Base-by-base conservation (phyloP, 352 stramenopile species). In the Globisporangium uncinulatum region DNA sequence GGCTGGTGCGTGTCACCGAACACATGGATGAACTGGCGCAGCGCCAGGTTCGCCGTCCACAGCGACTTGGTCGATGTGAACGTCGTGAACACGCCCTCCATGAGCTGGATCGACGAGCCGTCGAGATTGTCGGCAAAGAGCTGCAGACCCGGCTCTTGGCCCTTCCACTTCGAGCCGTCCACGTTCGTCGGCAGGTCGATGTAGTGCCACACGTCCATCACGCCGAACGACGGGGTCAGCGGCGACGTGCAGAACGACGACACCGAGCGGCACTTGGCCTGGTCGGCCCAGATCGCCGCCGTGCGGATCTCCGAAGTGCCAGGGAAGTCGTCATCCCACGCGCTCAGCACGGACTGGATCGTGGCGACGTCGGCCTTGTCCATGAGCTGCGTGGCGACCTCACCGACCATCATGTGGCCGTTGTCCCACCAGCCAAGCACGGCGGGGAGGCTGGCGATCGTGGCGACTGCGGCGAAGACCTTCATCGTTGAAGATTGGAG, bases 21-120 rank as follows among this genome's bases (percentile, higher is more conserved):
- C 62, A 87, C 74, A 67, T 89, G 79, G 63, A 89, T 81, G 66
- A 89, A 81, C 66, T 87, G 74, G 24, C 79, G 79, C 5, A 89
- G 47, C 42, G 74, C 58, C 6, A 86, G 48, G 67, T 89, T 89
- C 46, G 71, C 74, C 4, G 73, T 69, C 79, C 79, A 89, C 47
- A 70, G 64, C 17, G 79, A 89, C 56, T 84, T 69, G 36, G 79
- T 87, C 44, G 76, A 83, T 57, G 62, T 69, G 63, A 89, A 77
- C 14, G 79, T 72, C 52, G 66, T 67, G n/a, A 89, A 47, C 1
- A 64, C 65, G 32, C 69, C 68, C 36, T 83, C 69, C 21, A 87
- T 65, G 9, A 86, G 67, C 3, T 71, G 61, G 1, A 76, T 51
- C 2, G 68, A 76, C 10, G 79, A 54, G 24, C 79, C 79, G 17